phyloP scores from a whole-genome alignment of 345 rosid species.

The Diplotaxis tenuifolia region DNA sequence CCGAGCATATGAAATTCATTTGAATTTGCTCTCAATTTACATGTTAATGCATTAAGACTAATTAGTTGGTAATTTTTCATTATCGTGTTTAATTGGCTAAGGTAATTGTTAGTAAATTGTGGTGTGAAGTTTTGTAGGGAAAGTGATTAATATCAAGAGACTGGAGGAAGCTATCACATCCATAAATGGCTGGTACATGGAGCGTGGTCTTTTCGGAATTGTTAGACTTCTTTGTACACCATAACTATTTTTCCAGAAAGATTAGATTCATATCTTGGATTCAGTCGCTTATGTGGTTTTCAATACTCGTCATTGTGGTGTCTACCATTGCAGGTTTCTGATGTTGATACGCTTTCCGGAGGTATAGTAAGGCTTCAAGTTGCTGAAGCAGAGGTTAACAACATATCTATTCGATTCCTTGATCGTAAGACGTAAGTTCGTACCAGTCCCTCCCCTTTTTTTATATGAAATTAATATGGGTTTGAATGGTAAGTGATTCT shows the following conservation, averaged over 20 bases:
- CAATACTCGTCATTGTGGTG: background rate
- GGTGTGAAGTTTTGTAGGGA: constrained; percentile 88
- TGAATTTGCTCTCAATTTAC: constrained; percentile 10
- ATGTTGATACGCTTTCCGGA: constrained; percentile 87
- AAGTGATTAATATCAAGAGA: constrained; percentile 78
- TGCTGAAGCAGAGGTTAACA: constrained; percentile 92
- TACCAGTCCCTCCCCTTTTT: constrained; percentile 18
- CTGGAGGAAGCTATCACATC: constrained; percentile 86
- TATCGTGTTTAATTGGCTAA: constrained; percentile 26
- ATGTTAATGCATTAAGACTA: constrained; percentile 16
- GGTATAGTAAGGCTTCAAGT: constrained; percentile 83
- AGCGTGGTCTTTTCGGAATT: constrained; percentile 92
- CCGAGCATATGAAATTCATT: background rate
- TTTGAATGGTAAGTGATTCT: background rate
- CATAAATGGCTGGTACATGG: constrained; percentile 92
- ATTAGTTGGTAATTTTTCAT: background rate
- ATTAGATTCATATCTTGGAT: constrained; percentile 1
- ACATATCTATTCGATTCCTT: constrained; percentile 80
- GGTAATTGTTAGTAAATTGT: constrained; percentile 49
- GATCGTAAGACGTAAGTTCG: constrained; percentile 83
- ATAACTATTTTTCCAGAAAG: background rate
- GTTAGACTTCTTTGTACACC: constrained; percentile 42
- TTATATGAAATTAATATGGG: background rate
- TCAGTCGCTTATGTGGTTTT: background rate
- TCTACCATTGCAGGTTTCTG: constrained; percentile 60